Evolutionary conservation across 2,329 filamentous ascomycete genomes (phyloP).

Genomic region (Leptoxyphium fumago): DNA sequence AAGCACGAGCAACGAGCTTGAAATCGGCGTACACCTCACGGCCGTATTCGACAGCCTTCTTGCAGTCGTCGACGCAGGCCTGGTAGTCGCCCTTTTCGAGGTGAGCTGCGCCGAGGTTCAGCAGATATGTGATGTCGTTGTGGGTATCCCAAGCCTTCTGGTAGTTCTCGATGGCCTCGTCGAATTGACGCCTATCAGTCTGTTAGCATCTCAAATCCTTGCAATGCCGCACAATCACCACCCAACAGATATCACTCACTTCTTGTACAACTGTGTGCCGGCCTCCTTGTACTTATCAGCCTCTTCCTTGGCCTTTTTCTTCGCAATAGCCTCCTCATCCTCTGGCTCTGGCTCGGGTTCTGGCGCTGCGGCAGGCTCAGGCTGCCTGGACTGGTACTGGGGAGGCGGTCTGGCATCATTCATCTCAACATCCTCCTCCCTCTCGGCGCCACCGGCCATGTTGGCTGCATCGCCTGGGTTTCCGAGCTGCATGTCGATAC

Average conservation of each 20-base stretch:
- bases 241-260: constrained; percentile 36
- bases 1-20: constrained; percentile 96
- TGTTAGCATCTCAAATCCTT: neutral
- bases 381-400: constrained; percentile 30
- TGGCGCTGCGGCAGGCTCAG: constrained; percentile 47
- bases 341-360: constrained; percentile 52
- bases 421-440: constrained; percentile 65
- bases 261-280: constrained; percentile 95
- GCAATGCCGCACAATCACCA: neutral
- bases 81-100: constrained; percentile 95
- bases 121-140: constrained; percentile 96
- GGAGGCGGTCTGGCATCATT: constrained; percentile 45
- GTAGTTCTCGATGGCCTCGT: constrained; percentile 89
- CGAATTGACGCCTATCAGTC: constrained; percentile 47
- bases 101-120: constrained; percentile 85
- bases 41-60: constrained; percentile 78
- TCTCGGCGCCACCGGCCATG: constrained; percentile 21
- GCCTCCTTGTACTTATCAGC: constrained; percentile 90
- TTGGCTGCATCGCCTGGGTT: constrained; percentile 32
- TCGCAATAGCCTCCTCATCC: constrained; percentile 70
- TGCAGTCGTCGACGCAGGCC: constrained; percentile 71
- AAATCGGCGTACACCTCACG: constrained; percentile 86
- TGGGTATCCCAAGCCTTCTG: constrained; percentile 82
- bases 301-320: constrained; percentile 80
- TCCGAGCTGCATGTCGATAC: constrained; percentile 74